Base-by-base conservation (phyloP, 441 rosid genomes). In the Capsella rubella region DNA sequence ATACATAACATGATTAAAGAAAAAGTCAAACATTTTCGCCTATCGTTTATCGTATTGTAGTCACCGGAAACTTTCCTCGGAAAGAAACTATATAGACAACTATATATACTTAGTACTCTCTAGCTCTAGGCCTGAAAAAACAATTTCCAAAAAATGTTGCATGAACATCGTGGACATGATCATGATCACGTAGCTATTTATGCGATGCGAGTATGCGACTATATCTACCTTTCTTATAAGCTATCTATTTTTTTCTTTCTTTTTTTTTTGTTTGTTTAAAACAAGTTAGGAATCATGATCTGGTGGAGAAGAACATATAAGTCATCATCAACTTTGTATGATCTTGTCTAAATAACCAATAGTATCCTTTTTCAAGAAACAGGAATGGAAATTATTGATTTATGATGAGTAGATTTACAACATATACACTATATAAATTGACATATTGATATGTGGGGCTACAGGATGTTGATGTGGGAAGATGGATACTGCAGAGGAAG, bases 401-500 rank as follows among this genome's bases (percentile, higher is more conserved):
- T 34, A 18, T 16, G 32, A 35, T 25, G 6, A 4, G 31, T 28
- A 31, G 25, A 52, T 45, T 39, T 10, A 8, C 15, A 40, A 1
- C 8, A 8, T 25, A n/a, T 7, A 43, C 34, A 14, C n/a, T 31
- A n/a, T 59, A 64, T 51, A 75, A 5, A 32, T n/a, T 43, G 62
- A 40, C 15, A 52, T 50, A 43, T 57, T 40, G 55, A 59, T 60
- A 32, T 68, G 21, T 60, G 39, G 37, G 37, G 18, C 2, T 60
- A 51, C 60, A 94, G 98, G 92, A 94, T 94, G 98, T 78, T 94
- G 91, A 94, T 94, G 98, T 94, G 98, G 98, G 98, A 94, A 82
- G 98, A 94, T 85, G 98, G 98, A 63, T 94, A 79, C 79, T 94
- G 98, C 80, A 87, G 90, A 74, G 96, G 91, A 79, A 84, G 92